These are phyloP conservation scores for Phaeomoniella chlamydospora DNA, from an alignment of 2,329 filamentous ascomycete species.

Conservation along the genomic window DNA sequence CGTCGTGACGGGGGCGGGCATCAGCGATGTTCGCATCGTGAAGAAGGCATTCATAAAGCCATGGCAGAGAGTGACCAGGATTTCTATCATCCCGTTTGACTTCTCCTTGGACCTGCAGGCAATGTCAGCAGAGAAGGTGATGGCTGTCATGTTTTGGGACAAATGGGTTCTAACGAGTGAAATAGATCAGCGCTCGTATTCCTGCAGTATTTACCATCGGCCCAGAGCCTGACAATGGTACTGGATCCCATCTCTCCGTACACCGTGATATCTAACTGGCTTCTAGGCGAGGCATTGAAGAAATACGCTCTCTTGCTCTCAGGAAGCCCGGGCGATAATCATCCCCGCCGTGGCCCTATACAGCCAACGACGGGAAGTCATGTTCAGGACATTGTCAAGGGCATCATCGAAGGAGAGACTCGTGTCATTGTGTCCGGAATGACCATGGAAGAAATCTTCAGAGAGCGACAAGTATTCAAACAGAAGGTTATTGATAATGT, in stretches of 20 bases:
- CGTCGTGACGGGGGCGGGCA: constrained; percentile 67
- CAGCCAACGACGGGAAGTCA: constrained; percentile 41
- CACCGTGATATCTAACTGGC: no score
- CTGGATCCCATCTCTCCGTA: no score
- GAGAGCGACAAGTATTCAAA: constrained; percentile 63
- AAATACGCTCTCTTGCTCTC: constrained; percentile 75
- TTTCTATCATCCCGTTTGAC: constrained; percentile 43
- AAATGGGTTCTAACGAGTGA: no score
- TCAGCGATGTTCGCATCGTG: constrained; percentile 60
- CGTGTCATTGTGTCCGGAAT: constrained; percentile 70
- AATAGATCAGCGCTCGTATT: constrained; percentile 65
- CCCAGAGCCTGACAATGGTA: constrained; percentile 50
- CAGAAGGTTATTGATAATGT: constrained; percentile 50
- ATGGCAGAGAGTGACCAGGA: constrained; percentile 42
- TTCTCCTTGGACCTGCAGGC: constrained; percentile 72
- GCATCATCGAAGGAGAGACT: constrained; percentile 80
- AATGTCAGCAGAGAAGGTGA: constrained; percentile 84
- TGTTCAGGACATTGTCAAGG: constrained; percentile 74
- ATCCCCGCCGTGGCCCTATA: constrained; percentile 16
- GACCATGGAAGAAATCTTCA: constrained; percentile 89
- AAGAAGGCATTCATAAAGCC: constrained; percentile 64
- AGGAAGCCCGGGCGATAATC: constrained; percentile 37
- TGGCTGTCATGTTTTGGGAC: no score
- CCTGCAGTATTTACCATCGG: constrained; percentile 80
- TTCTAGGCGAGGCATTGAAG: constrained; percentile 56